Conservation (phyloP, 2,329 filamentous ascomycete genomes). For the Pestalotiopsis sp. region DNA sequence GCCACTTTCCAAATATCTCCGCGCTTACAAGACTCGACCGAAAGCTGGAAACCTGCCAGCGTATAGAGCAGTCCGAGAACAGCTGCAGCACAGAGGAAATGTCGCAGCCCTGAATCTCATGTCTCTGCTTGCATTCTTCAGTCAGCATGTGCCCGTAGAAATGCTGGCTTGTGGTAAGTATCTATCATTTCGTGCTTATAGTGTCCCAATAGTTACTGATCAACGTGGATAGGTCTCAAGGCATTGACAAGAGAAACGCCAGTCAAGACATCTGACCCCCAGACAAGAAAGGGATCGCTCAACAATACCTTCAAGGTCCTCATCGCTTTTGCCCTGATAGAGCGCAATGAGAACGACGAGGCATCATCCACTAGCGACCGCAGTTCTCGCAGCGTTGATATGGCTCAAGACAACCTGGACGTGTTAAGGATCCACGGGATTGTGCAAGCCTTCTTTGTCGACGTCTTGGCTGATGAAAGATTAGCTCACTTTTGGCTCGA, state of each 20-base stretch:
- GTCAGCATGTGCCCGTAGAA: conserved; percentile 67
- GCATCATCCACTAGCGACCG: conserved; percentile 43
- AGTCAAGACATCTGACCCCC: conserved; percentile 45
- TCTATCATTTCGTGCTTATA: not conserved
- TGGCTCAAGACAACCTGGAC: conserved; percentile 48
- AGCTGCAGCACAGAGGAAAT: conserved; percentile 49
- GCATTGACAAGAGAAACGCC: conserved; percentile 49
- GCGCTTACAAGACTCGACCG: conserved; percentile 57
- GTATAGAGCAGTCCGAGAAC: conserved; percentile 51
- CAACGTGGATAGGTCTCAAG: conserved; percentile 40
- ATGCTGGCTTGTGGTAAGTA: conserved; percentile 60
- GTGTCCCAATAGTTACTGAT: not conserved
- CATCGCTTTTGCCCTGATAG: conserved; percentile 55
- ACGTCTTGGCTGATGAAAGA: conserved; percentile 44
- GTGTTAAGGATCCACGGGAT: conserved; percentile 54
- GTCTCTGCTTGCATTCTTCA: conserved; percentile 66
- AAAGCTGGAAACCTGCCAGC: conserved; percentile 53
- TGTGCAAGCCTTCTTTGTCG: conserved; percentile 56
- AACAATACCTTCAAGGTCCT: conserved; percentile 54
- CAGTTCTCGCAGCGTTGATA: conserved; percentile 43
- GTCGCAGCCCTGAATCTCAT: conserved; percentile 66
- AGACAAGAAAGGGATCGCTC: conserved; percentile 37
- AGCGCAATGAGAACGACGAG: conserved; percentile 50
- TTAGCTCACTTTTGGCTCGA: conserved; percentile 52
- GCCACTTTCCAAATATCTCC: conserved; percentile 63